Evolutionary conservation across 1,284 basidiomycete species (phyloP).

Genomic region (Caloboletus inedulis): DNA sequence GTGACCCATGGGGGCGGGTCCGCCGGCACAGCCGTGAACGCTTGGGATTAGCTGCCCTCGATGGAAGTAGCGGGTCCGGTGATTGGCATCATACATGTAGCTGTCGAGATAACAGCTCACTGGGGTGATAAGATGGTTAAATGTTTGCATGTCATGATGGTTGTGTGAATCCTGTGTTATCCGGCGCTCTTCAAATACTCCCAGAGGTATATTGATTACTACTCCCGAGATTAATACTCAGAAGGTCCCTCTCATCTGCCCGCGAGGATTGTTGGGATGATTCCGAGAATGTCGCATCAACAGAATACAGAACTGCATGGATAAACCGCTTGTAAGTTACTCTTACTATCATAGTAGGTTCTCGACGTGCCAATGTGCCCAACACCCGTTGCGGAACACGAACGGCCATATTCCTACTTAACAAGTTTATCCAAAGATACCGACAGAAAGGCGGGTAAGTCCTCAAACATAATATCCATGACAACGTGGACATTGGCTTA

Average conservation of each 20-base stretch:
- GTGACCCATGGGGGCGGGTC: neutral
- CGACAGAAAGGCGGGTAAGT: neutral
- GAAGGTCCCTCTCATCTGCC: neutral
- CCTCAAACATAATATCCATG: conserved; percentile 6
- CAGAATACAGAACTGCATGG: neutral
- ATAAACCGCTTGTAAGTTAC: neutral
- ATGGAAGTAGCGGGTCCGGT: neutral
- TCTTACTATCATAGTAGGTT: neutral
- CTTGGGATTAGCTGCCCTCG: neutral
- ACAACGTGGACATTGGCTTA: conserved; percentile 1
- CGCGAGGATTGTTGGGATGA: neutral
- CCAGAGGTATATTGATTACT: neutral
- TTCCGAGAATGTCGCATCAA: neutral
- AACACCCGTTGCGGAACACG: neutral
- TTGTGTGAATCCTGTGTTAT: neutral
- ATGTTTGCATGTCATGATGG: too few relatives aligned
- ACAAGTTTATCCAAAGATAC: neutral
- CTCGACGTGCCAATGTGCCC: neutral
- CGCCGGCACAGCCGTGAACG: neutral
- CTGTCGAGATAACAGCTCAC: too few relatives aligned
- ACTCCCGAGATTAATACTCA: neutral
- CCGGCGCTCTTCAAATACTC: neutral
- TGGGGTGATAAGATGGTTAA: too few relatives aligned
- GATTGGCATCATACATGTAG: too few relatives aligned
- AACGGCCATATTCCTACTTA: neutral